A percentile compares a stretch with the other conserved stretches of the same genome.
Evolutionary conservation across 2,329 filamentous ascomycete genomes (phyloP).

Genomic region (Conoideocrella luteorostrata): DNA sequence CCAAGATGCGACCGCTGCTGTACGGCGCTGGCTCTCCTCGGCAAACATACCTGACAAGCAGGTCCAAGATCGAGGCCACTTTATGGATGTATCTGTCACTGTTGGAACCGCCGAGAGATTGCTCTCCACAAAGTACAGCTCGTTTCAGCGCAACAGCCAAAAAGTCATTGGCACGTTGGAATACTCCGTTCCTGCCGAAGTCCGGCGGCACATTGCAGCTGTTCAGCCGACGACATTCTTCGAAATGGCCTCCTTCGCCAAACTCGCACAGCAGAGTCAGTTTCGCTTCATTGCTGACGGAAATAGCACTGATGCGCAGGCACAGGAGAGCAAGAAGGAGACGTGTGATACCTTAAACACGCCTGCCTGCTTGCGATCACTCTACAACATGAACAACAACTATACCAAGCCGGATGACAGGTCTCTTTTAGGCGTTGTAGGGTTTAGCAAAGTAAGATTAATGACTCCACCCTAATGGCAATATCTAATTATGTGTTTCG

Average conservation of each 20-base stretch:
- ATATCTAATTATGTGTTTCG: no score
- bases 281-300: neutral
- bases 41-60: slow-evolving; percentile 30
- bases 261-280: neutral
- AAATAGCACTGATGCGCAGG: neutral
- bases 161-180: slow-evolving; percentile 32
- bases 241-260: neutral
- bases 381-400: slow-evolving; percentile 36
- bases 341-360: slow-evolving; percentile 33
- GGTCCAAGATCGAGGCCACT: slow-evolving; percentile 28
- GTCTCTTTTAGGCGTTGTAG: slow-evolving; percentile 57
- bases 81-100: slow-evolving; percentile 36
- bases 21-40: slow-evolving; percentile 39
- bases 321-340: slow-evolving; percentile 8
- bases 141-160: slow-evolving; percentile 30
- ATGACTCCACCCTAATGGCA: no score
- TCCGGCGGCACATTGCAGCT: slow-evolving; percentile 29
- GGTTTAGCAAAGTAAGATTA: slow-evolving; percentile 32
- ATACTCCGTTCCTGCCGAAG: slow-evolving; percentile 31
- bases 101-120: slow-evolving; percentile 36
- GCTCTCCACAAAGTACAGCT: slow-evolving; percentile 38
- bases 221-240: slow-evolving; percentile 42
- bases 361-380: slow-evolving; percentile 35
- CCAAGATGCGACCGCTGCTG: slow-evolving; percentile 28
- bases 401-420: slow-evolving; percentile 53